These are phyloP conservation scores for Echria macrotheca DNA, from an alignment of 495 filamentous ascomycete genomes.

Conservation along the genomic window DNA sequence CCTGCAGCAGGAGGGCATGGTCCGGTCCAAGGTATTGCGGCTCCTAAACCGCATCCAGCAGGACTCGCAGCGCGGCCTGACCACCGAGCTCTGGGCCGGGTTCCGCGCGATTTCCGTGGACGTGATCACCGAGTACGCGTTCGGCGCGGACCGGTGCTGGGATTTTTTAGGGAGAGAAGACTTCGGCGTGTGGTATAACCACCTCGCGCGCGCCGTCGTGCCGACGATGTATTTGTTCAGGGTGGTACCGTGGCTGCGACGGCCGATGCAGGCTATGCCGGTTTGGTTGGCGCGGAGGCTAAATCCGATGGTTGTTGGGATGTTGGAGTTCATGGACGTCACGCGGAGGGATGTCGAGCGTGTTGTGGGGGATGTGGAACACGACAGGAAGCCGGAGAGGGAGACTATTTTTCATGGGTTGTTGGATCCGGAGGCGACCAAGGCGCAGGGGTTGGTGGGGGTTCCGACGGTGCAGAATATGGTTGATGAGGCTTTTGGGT, in stretches of 20 bases:
- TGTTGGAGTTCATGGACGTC: not conserved
- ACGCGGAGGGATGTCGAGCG: not conserved
- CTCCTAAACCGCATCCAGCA: not conserved
- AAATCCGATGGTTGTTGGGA: not conserved
- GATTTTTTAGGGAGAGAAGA: not conserved
- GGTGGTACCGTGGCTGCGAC: not conserved
- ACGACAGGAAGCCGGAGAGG: not conserved
- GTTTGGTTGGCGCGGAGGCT: not conserved
- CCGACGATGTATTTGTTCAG: not conserved
- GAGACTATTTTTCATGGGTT: not conserved
- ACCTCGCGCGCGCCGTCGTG: not conserved
- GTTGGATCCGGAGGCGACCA: not conserved
- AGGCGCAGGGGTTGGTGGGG: not conserved
- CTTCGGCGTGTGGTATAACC: not conserved
- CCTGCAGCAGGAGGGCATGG: constrained; percentile 27
- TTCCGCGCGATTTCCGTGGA: not conserved
- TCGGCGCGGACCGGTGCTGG: not conserved
- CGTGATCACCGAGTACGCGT: not conserved
- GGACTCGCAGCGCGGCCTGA: not conserved
- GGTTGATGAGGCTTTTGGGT: not conserved
- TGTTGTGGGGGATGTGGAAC: not conserved
- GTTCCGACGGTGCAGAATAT: not conserved
- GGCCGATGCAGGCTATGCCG: not conserved
- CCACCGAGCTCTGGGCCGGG: not conserved
- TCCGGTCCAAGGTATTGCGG: constrained; percentile 14